phyloP scores from a whole-genome alignment of 2,329 filamentous ascomycete genomes.

The Pseudogymnoascus destructans region DNA sequence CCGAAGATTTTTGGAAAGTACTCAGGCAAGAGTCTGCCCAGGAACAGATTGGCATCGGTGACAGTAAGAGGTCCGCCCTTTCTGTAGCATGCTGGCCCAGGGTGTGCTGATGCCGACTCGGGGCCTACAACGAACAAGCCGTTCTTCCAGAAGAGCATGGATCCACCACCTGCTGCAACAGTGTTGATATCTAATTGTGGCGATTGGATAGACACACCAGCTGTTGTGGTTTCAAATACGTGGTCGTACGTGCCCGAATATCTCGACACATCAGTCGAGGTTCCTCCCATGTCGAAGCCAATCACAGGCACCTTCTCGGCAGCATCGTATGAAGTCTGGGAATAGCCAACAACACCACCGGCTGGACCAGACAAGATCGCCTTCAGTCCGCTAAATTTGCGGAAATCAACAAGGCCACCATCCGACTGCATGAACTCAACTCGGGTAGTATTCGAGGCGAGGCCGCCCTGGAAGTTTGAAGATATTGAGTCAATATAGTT shows the following conservation, averaged over 20 bases:
- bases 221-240: constrained; percentile 65
- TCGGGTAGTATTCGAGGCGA: constrained; percentile 46
- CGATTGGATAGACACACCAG: constrained; percentile 64
- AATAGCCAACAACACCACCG: constrained; percentile 56
- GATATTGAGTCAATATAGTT: constrained; percentile 54
- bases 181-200: constrained; percentile 76
- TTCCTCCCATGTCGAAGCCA: constrained; percentile 58
- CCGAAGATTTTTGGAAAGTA: constrained; percentile 94
- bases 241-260: constrained; percentile 56
- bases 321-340: constrained; percentile 49
- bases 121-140: constrained; percentile 60
- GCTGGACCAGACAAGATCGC: constrained; percentile 55
- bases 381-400: constrained; percentile 46
- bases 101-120: constrained; percentile 57
- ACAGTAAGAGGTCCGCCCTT: constrained; percentile 82
- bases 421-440: constrained; percentile 56
- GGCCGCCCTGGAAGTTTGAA: constrained; percentile 48
- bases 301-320: constrained; percentile 52
- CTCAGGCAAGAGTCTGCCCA: constrained; percentile 70
- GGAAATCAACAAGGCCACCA: constrained; percentile 33
- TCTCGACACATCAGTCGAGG: constrained; percentile 54
- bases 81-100: constrained; percentile 78
- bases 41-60: constrained; percentile 78
- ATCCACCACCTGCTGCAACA: constrained; percentile 31
- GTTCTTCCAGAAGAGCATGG: constrained; percentile 51